A percentile compares a stretch with the other conserved stretches of the same genome.
phyloP scores from a whole-genome alignment of 2,329 filamentous ascomycete genomes.

The Sporothrix brunneoviolacea region DNA sequence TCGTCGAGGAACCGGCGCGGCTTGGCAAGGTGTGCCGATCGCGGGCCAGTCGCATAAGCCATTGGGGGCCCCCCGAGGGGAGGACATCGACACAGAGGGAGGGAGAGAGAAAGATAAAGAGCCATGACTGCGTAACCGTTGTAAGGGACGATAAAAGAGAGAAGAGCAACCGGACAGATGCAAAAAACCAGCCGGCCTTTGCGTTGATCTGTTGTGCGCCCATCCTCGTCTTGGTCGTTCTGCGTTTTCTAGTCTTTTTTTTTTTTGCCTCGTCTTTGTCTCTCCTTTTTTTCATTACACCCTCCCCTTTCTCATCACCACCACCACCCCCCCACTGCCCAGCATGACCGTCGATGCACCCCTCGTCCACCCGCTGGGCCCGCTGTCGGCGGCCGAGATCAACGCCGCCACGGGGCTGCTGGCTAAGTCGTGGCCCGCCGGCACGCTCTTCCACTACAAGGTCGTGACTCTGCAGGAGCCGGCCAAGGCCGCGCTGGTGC shows the following conservation, averaged over 20 bases:
- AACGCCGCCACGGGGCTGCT: constrained; percentile 42
- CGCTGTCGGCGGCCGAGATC: constrained; percentile 53
- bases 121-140: too few relatives aligned
- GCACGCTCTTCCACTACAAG: constrained; percentile 55
- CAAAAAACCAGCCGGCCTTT: too few relatives aligned
- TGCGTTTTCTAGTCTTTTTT: too few relatives aligned
- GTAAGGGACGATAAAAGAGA: too few relatives aligned
- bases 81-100: not conserved
- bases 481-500: constrained; percentile 43
- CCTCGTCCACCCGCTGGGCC: constrained; percentile 49
- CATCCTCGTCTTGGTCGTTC: too few relatives aligned
- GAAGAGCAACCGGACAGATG: too few relatives aligned
- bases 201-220: too few relatives aligned
- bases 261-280: not conserved
- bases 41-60: not conserved
- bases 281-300: not conserved
- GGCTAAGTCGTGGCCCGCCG: constrained; percentile 46
- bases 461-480: constrained; percentile 54
- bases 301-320: not conserved
- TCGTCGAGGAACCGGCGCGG: too few relatives aligned
- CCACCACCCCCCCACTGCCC: not conserved
- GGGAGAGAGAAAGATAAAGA: too few relatives aligned
- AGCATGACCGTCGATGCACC: constrained; percentile 6
- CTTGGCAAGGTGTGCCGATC: constrained; percentile 2
- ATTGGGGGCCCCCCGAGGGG: not conserved